Percentiles rank a stretch among this genome's conserved stretches.
Evolutionary conservation across 2,329 filamentous ascomycete genomes (phyloP).

Genomic region (Botrytis fabae): DNA sequence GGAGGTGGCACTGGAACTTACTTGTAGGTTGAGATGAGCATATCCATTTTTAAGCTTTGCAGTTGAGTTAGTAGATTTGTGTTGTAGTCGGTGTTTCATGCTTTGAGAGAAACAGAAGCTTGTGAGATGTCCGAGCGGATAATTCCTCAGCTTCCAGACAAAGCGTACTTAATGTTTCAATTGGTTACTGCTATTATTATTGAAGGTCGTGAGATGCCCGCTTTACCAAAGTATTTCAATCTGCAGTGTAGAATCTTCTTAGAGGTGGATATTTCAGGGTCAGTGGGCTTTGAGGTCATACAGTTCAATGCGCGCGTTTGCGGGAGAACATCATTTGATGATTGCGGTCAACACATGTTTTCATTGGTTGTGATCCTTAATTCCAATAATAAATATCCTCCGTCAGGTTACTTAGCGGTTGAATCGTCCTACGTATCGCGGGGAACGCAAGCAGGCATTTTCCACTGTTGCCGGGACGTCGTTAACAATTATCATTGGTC

Average conservation of each 20-base stretch:
- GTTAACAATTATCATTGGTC: constrained; percentile 6
- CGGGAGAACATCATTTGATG: constrained; percentile 2
- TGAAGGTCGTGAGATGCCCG: not conserved
- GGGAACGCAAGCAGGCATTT: constrained; percentile 7
- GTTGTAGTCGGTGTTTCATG: constrained; percentile 13
- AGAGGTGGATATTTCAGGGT: not conserved
- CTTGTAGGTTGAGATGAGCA: constrained; percentile 8
- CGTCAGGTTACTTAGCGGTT: not conserved
- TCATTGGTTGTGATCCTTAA: constrained; percentile 1
- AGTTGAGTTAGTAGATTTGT: not conserved
- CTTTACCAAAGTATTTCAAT: not conserved
- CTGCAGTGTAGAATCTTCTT: not conserved
- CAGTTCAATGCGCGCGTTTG: constrained; percentile 2
- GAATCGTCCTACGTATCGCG: constrained; percentile 1
- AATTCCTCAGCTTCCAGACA: constrained; percentile 19
- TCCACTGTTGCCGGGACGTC: constrained; percentile 3
- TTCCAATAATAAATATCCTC: not conserved
- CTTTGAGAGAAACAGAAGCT: constrained; percentile 4
- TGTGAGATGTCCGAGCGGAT: constrained; percentile 20
- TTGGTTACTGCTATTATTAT: not conserved
- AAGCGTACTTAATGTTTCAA: constrained; percentile 19
- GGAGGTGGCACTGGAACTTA: constrained; percentile 1
- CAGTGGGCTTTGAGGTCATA: not conserved
- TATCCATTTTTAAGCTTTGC: not conserved
- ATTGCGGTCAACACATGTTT: not conserved